phyloP scores from a whole-genome alignment of 2,329 filamentous ascomycete species.

The Endoconidiophora polonica region DNA sequence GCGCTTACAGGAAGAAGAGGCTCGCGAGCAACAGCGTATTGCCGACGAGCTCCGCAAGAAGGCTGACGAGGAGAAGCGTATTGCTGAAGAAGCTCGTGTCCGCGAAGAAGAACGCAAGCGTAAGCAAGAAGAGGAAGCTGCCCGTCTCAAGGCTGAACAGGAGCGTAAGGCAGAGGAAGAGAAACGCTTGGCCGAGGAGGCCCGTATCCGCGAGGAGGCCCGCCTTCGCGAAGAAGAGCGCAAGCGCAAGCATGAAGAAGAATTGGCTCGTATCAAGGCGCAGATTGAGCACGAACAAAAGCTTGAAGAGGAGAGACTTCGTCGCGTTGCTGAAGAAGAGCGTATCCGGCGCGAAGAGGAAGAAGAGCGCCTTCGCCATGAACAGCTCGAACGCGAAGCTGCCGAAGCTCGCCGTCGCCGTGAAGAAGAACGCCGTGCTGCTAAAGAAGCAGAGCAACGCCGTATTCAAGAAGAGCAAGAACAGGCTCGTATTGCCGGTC shows the following conservation, averaged over 20 bases:
- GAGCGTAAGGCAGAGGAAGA: slow-evolving; percentile 23
- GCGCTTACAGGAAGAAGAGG: slow-evolving; percentile 12
- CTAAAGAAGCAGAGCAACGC: slow-evolving; percentile 34
- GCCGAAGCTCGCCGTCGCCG: slow-evolving; percentile 34
- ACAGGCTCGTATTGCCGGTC: slow-evolving; percentile 34
- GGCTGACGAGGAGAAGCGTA: slow-evolving; percentile 18
- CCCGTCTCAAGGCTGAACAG: slow-evolving; percentile 23
- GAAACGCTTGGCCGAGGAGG: slow-evolving; percentile 17
- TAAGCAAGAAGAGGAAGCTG: slow-evolving; percentile 21
- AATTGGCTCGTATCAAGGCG: slow-evolving; percentile 16
- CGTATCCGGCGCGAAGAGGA: slow-evolving; percentile 25
- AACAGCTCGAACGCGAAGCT: slow-evolving; percentile 31
- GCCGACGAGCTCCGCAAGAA: slow-evolving; percentile 17
- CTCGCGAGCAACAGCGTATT: slow-evolving; percentile 3
- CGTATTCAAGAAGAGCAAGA: slow-evolving; percentile 38
- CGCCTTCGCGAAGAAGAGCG: slow-evolving; percentile 16
- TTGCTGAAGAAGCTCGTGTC: slow-evolving; percentile 17
- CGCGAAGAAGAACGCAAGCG: slow-evolving; percentile 21
- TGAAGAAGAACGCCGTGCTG: slow-evolving; percentile 31
- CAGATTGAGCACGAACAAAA: slow-evolving; percentile 24
- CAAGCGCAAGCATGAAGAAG: slow-evolving; percentile 16
- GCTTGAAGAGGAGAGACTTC: slow-evolving; percentile 23
- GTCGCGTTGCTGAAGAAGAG: slow-evolving; percentile 25
- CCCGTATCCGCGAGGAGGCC: slow-evolving; percentile 12
- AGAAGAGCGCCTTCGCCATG: slow-evolving; percentile 28